phyloP scores from a whole-genome alignment of 2,329 filamentous ascomycete species.

The Cercospora sesami region DNA sequence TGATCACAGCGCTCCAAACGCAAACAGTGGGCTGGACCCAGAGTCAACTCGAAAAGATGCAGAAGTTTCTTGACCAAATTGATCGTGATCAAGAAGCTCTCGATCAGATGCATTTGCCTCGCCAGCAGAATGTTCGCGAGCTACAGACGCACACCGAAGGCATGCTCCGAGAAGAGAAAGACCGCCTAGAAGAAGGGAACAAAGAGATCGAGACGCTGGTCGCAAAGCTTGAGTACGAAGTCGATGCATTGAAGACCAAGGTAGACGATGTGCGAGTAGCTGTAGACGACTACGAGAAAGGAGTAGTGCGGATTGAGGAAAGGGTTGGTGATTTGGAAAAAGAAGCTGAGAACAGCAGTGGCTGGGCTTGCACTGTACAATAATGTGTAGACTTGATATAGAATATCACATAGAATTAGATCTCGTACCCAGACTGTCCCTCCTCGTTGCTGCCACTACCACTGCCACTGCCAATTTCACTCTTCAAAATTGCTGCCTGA shows the following conservation, averaged over 20 bases:
- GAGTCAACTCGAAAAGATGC: conserved; percentile 57
- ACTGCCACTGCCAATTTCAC: background rate
- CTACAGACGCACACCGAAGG: conserved; percentile 68
- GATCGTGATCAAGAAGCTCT: conserved; percentile 65
- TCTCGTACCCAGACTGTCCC: background rate
- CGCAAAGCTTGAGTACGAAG: conserved; percentile 89
- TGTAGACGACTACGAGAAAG: conserved; percentile 73
- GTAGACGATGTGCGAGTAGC: conserved; percentile 86
- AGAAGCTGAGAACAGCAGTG: conserved; percentile 49
- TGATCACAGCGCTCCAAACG: conserved; percentile 46
- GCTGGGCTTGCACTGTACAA: conserved; percentile 35
- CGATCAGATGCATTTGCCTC: conserved; percentile 66
- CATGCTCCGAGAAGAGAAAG: conserved; percentile 67
- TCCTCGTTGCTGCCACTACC: background rate
- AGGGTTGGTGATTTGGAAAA: conserved; percentile 57
- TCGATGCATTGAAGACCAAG: conserved; percentile 73
- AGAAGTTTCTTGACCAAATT: conserved; percentile 57
- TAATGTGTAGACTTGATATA: conserved; percentile 15
- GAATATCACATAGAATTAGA: background rate
- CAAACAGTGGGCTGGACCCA: conserved; percentile 59
- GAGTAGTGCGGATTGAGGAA: conserved; percentile 51
- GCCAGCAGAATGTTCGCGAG: conserved; percentile 68
- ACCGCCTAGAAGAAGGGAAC: conserved; percentile 66
- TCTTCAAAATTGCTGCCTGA: background rate
- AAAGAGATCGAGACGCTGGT: conserved; percentile 78